Percentiles rank a stretch among this genome's conserved stretches.
phyloP scores from a whole-genome alignment of 2,329 filamentous ascomycete species.

The Mycocentrospora acerina region DNA sequence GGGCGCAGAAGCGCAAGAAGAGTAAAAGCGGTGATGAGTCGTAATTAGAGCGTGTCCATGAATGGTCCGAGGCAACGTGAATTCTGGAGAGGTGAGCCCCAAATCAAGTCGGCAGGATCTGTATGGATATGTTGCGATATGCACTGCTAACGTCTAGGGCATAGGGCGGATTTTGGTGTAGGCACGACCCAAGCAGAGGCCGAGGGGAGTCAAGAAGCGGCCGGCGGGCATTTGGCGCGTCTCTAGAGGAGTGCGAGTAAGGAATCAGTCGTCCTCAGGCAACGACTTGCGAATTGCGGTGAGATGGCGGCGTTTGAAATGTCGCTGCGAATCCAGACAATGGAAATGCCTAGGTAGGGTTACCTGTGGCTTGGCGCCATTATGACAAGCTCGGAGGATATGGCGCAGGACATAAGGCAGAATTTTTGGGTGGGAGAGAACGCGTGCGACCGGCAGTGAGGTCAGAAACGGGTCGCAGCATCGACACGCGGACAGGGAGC shows the following conservation, averaged over 20 bases:
- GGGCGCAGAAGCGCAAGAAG: slow-evolving; percentile 43
- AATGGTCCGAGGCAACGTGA: slow-evolving; percentile 20
- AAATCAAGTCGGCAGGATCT: slow-evolving; percentile 26
- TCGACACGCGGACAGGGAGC: no score
- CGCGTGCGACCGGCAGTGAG: no score
- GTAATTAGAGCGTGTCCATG: slow-evolving; percentile 34
- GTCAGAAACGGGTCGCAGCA: no score
- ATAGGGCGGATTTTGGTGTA: slow-evolving; percentile 20
- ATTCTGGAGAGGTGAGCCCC: slow-evolving; percentile 27
- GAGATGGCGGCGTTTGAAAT: slow-evolving; percentile 7
- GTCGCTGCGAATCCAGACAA: slow-evolving; percentile 3
- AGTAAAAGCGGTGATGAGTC: slow-evolving; percentile 25
- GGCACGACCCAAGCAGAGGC: slow-evolving; percentile 31
- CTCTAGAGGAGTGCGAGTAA: slow-evolving; percentile 17
- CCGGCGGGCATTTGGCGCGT: slow-evolving; percentile 35
- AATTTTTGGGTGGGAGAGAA: no score
- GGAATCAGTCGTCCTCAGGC: slow-evolving; percentile 11
- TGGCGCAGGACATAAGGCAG: no score
- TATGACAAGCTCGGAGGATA: no score
- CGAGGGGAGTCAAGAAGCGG: slow-evolving; percentile 24
- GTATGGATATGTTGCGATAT: slow-evolving; percentile 22
- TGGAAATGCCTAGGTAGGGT: slow-evolving; percentile 7
- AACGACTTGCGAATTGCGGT: slow-evolving; percentile 12
- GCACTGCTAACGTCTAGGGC: slow-evolving; percentile 23
- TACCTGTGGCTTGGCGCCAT: no score